Percentiles rank a stretch among this genome's conserved stretches.
phyloP scores from a whole-genome alignment of 2,329 filamentous ascomycete species.

The Cercospora citrullina region DNA sequence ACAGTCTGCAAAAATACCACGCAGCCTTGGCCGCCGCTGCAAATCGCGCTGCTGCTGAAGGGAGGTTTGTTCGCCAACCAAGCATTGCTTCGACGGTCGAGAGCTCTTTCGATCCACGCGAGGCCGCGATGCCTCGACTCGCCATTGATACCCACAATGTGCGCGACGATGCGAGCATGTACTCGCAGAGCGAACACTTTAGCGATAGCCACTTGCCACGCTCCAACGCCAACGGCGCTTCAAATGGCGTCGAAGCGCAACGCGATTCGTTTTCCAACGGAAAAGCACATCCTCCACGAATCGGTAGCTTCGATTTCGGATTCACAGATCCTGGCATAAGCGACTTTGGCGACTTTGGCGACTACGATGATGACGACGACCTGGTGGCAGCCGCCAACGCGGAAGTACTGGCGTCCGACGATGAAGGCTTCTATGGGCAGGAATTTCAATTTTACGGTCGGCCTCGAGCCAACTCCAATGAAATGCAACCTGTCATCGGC shows the following conservation, averaged over 20 bases:
- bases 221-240: neutral
- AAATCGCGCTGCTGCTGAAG: conserved; percentile 71
- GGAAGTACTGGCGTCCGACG: conserved; percentile 86
- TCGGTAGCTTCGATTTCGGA: conserved; percentile 43
- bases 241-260: conserved; percentile 21
- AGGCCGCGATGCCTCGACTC: neutral
- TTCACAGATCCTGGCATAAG: conserved; percentile 47
- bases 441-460: conserved; percentile 94
- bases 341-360: conserved; percentile 41
- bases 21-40: conserved; percentile 81
- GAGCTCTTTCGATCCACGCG: neutral
- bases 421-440: conserved; percentile 90
- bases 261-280: conserved; percentile 17
- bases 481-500: conserved; percentile 67
- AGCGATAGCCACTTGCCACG: conserved; percentile 19
- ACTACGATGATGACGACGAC: conserved; percentile 73
- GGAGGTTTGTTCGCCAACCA: conserved; percentile 64
- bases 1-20: conserved; percentile 72
- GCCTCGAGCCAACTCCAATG: conserved; percentile 45
- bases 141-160: conserved; percentile 7
- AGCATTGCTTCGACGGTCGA: conserved; percentile 21
- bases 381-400: conserved; percentile 96
- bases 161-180: conserved; percentile 24
- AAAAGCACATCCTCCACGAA: conserved; percentile 31
- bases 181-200: conserved; percentile 25